Conservation (phyloP, 495 filamentous ascomycete genomes). For the Cercophora scortea region DNA sequence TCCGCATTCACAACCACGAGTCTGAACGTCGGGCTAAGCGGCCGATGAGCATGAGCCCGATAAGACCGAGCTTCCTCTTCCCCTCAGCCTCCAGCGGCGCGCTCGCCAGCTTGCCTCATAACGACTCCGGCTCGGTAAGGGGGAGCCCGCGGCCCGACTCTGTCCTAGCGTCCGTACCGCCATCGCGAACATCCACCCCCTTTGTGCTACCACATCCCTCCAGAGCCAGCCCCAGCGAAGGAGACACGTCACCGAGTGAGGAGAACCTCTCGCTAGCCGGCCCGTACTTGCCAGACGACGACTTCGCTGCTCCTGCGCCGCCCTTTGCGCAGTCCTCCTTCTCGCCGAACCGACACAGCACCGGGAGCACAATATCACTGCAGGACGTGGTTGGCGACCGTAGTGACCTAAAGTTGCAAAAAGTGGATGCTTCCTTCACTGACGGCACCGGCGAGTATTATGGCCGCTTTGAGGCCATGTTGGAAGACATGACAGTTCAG, state of each 20-base stretch:
- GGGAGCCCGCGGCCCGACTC: constrained; percentile 1
- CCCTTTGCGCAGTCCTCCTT: constrained; percentile 4
- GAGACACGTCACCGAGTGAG: neutral
- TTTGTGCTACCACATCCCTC: neutral
- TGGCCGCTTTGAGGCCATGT: constrained; percentile 42
- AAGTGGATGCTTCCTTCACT: constrained; percentile 33
- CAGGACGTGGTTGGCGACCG: constrained; percentile 24
- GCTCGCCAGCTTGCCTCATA: neutral
- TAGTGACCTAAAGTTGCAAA: constrained; percentile 31
- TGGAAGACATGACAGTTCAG: constrained; percentile 42
- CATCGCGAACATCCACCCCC: neutral
- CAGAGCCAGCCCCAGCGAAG: neutral
- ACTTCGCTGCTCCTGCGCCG: neutral
- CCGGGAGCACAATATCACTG: constrained; percentile 15
- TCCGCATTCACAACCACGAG: constrained; percentile 16
- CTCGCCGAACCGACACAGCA: constrained; percentile 8
- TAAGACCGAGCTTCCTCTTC: neutral
- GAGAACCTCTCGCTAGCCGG: neutral
- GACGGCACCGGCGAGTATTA: constrained; percentile 49
- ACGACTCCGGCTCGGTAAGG: neutral
- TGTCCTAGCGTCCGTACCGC: neutral
- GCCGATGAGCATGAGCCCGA: neutral
- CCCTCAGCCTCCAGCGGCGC: neutral
- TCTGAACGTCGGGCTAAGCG: constrained; percentile 5
- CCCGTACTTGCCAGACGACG: neutral